These are phyloP conservation scores for Alternaria brassicae DNA, from an alignment of 2,329 filamentous ascomycete genomes.

Conservation along the genomic window DNA sequence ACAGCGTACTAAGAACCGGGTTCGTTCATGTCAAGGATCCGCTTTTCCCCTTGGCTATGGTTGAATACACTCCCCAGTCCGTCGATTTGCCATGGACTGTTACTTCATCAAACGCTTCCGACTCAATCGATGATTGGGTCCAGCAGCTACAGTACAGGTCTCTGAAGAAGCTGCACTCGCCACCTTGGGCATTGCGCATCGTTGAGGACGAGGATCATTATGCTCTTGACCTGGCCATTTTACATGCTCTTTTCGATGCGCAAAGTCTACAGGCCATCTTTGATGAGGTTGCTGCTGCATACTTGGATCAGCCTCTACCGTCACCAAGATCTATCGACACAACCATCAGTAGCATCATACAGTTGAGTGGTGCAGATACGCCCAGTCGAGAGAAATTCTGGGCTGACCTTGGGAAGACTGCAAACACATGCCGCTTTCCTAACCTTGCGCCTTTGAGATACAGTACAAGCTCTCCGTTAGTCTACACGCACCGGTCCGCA, in stretches of 20 bases:
- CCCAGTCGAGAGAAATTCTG: conserved; percentile 64
- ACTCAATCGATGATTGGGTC: conserved; percentile 34
- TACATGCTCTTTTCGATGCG: conserved; percentile 89
- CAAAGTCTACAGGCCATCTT: conserved; percentile 73
- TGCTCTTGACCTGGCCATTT: conserved; percentile 63
- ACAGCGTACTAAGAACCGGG: conserved; percentile 79
- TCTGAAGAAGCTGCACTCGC: conserved; percentile 57
- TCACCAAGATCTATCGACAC: conserved; percentile 49
- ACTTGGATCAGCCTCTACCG: conserved; percentile 40
- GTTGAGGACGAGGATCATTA: conserved; percentile 34
- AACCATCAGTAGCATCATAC: conserved; percentile 56
- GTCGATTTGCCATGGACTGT: conserved; percentile 47
- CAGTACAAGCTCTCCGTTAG: conserved; percentile 43
- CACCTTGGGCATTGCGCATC: conserved; percentile 70
- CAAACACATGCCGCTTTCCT: conserved; percentile 75
- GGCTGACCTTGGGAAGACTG: conserved; percentile 61
- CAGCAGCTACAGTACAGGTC: conserved; percentile 37
- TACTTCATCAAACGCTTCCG: not conserved
- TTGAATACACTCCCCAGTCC: conserved; percentile 61
- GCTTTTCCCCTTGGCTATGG: conserved; percentile 74
- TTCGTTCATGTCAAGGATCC: conserved; percentile 70
- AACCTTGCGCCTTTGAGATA: conserved; percentile 70
- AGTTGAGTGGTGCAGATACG: conserved; percentile 40
- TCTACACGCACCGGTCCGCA: conserved; percentile 49
- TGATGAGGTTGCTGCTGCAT: conserved; percentile 60